Percentiles rank a stretch among this genome's conserved stretches.
Evolutionary conservation across 129 eudicot species (phyloP).

Genomic region (Tanacetum coccineum): DNA sequence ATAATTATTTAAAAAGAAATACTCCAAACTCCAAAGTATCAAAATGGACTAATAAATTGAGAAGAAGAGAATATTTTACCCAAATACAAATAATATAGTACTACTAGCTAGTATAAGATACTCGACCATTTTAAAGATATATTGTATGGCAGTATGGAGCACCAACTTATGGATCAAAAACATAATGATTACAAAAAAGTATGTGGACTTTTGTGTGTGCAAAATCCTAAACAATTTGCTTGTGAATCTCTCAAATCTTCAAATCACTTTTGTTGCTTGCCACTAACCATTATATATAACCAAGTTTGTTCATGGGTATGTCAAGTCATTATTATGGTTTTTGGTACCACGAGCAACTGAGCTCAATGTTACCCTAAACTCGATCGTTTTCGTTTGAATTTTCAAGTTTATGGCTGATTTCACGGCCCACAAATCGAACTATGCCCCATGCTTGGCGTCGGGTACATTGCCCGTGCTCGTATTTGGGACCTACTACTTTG

Average conservation of each 20-base stretch:
- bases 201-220: not conserved
- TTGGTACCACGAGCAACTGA: not conserved
- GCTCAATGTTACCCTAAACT: no score
- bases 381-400: not conserved
- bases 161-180: not conserved
- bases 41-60: no score
- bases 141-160: not conserved
- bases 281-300: not conserved
- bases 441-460: not conserved
- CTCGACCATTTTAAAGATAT: not conserved
- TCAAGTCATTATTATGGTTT: not conserved
- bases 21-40: no score
- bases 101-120: not conserved
- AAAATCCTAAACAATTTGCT: not conserved
- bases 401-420: not conserved
- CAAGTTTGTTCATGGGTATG: not conserved
- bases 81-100: no score
- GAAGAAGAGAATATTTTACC: no score
- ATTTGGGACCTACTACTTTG: not conserved
- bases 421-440: not conserved
- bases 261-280: constrained; percentile 1
- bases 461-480: not conserved
- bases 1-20: no score
- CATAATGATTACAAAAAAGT: not conserved
- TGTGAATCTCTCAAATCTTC: not conserved